Percentiles rank a stretch among this genome's conserved stretches.
Conservation (phyloP, 2,329 filamentous ascomycete genomes). For the Ascochyta clinopodiicola region DNA sequence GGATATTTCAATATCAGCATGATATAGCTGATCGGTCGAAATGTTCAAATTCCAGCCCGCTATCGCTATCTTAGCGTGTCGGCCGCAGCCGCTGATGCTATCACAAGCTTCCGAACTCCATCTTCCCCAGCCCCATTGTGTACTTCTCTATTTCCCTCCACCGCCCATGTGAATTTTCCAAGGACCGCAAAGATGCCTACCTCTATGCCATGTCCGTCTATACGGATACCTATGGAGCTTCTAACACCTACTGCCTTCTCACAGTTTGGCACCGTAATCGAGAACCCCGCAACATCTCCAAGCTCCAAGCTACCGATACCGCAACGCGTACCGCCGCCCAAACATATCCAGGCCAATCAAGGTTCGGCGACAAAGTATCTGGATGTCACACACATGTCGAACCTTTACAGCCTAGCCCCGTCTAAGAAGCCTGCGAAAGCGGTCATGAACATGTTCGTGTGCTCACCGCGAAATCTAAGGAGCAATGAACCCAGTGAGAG, state of each 20-base stretch:
- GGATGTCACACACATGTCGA: slow-evolving; percentile 74
- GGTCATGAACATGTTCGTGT: slow-evolving; percentile 89
- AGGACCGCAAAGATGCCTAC: slow-evolving; percentile 41
- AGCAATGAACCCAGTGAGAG: slow-evolving; percentile 45
- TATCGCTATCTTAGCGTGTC: slow-evolving; percentile 29
- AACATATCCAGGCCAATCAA: slow-evolving; percentile 75
- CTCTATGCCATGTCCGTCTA: slow-evolving; percentile 49
- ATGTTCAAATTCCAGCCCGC: slow-evolving; percentile 4
- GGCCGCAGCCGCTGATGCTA: slow-evolving; percentile 16
- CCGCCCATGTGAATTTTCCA: neutral
- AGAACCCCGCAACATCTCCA: slow-evolving; percentile 68
- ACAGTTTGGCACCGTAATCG: slow-evolving; percentile 82
- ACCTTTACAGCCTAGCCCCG: slow-evolving; percentile 73
- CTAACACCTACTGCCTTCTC: slow-evolving; percentile 74
- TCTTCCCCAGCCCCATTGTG: slow-evolving; percentile 17
- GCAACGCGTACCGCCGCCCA: slow-evolving; percentile 53
- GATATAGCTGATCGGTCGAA: neutral
- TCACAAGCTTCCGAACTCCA: slow-evolving; percentile 11
- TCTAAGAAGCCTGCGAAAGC: slow-evolving; percentile 64
- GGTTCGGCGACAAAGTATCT: slow-evolving; percentile 87
- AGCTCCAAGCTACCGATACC: slow-evolving; percentile 53
- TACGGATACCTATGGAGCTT: slow-evolving; percentile 64
- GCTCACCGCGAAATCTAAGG: slow-evolving; percentile 68
- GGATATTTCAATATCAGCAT: neutral
- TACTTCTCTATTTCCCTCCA: neutral